Evolutionary conservation across 352 stramenopile genomes (phyloP).

Genomic region (Phytophthora citrophthora): DNA sequence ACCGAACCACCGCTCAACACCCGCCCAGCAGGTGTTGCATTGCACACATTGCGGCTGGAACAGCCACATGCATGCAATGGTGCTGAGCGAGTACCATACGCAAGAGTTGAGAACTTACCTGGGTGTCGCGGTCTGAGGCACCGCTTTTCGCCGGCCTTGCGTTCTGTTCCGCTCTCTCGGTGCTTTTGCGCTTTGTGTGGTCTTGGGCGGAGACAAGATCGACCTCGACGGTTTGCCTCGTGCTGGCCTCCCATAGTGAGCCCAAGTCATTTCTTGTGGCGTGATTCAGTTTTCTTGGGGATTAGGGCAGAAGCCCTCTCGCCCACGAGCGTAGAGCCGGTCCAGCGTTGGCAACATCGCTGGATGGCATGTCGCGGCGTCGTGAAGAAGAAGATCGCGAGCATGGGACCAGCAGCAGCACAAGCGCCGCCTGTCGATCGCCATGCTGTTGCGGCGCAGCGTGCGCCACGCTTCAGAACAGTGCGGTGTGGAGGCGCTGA

Average conservation of each 20-base stretch:
- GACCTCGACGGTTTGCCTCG: slow-evolving; percentile 14
- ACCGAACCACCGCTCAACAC: slow-evolving; percentile 28
- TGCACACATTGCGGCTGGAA: slow-evolving; percentile 21
- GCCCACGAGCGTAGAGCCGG: slow-evolving; percentile 12
- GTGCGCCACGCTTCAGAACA: background rate
- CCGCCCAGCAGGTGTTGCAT: slow-evolving; percentile 29
- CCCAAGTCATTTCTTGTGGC: slow-evolving; percentile 24
- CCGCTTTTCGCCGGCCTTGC: slow-evolving; percentile 5
- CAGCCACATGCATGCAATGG: background rate
- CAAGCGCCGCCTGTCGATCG: slow-evolving; percentile 12
- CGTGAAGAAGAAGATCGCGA: slow-evolving; percentile 34
- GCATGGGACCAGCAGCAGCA: slow-evolving; percentile 17
- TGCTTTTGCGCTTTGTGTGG: slow-evolving; percentile 37
- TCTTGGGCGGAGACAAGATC: slow-evolving; percentile 40
- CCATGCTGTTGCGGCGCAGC: background rate
- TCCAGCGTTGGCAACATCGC: slow-evolving; percentile 33
- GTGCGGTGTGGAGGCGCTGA: background rate
- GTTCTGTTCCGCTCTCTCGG: slow-evolving; percentile 35
- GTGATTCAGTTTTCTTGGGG: slow-evolving; percentile 42
- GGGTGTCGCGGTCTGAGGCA: slow-evolving; percentile 21
- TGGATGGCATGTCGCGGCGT: slow-evolving; percentile 36
- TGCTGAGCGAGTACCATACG: slow-evolving; percentile 10
- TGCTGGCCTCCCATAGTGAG: slow-evolving; percentile 30
- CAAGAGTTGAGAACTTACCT: slow-evolving; percentile 23
- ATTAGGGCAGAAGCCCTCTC: slow-evolving; percentile 36